Conservation (phyloP, 345 rosid species). For the Brassica incana region DNA sequence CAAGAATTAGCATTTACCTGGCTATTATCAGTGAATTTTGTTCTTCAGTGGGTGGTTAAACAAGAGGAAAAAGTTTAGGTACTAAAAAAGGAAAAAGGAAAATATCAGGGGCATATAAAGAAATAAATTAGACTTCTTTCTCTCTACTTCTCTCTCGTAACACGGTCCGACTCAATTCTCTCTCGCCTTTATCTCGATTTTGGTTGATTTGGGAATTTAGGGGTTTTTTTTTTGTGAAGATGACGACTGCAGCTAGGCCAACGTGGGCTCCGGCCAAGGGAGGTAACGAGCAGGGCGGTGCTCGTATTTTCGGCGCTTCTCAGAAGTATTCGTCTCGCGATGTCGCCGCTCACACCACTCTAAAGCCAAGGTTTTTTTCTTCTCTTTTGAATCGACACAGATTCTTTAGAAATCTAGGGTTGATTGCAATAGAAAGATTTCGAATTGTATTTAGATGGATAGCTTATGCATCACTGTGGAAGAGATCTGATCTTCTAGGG, state of each 20-base stretch:
- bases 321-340: slow-evolving; percentile 97
- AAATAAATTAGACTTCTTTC: neutral
- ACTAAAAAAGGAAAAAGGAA: neutral
- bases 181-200: slow-evolving; percentile 13
- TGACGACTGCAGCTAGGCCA: slow-evolving; percentile 98
- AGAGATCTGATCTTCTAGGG: slow-evolving; percentile 5
- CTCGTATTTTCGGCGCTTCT: slow-evolving; percentile 95
- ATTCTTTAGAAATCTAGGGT: slow-evolving; percentile 25
- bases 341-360: slow-evolving; percentile 80
- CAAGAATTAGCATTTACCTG: neutral
- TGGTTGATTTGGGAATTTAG: slow-evolving; percentile 23
- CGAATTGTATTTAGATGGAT: neutral
- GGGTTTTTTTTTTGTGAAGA: slow-evolving; percentile 27
- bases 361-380: slow-evolving; percentile 70
- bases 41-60: neutral
- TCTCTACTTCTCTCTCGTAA: no score
- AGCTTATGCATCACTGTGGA: neutral
- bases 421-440: neutral
- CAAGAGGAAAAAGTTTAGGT: neutral
- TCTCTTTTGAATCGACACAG: neutral
- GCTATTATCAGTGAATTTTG: neutral
- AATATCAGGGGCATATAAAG: neutral
- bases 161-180: neutral
- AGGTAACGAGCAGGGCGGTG: slow-evolving; percentile 96
- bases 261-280: slow-evolving; percentile 99